phyloP scores from a whole-genome alignment of 164 flowering plant genomes.

The Kingdonia uniflora region DNA sequence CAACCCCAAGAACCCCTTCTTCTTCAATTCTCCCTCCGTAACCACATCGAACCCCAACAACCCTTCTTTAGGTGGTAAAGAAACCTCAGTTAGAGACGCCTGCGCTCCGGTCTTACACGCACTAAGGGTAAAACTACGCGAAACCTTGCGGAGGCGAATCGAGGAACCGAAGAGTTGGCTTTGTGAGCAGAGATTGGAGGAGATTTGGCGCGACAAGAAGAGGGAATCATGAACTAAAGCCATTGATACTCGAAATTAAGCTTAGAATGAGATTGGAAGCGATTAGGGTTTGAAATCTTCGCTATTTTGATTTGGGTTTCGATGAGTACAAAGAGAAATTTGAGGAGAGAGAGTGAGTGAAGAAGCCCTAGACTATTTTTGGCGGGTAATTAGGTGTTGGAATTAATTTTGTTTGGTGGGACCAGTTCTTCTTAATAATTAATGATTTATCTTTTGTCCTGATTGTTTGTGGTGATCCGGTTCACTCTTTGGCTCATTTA shows the following conservation, averaged over 20 bases:
- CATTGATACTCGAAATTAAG: constrained; percentile 20
- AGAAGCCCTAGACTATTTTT: not conserved
- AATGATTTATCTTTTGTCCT: too few relatives aligned
- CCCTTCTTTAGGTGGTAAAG: constrained; percentile 10
- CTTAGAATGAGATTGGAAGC: too few relatives aligned
- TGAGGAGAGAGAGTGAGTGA: not conserved
- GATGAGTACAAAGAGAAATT: not conserved
- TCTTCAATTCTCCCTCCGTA: constrained; percentile 50
- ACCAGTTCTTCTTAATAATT: too few relatives aligned
- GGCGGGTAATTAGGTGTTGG: not conserved
- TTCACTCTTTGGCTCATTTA: too few relatives aligned
- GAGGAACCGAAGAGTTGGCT: constrained; percentile 13
- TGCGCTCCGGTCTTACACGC: constrained; percentile 7
- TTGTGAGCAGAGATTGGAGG: not conserved
- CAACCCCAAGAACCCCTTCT: constrained; percentile 67
- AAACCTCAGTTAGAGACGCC: constrained; percentile 19
- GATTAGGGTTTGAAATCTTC: too few relatives aligned
- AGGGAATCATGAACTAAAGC: constrained; percentile 19
- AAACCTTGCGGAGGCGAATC: not conserved
- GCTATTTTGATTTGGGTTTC: too few relatives aligned
- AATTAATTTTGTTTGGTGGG: not conserved
- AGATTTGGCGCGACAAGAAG: constrained; percentile 11
- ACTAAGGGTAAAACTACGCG: too few relatives aligned
- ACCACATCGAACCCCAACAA: constrained; percentile 48
- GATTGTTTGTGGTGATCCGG: too few relatives aligned